Percentiles rank a stretch among this genome's conserved stretches.
Evolutionary conservation across 345 rosid genomes (phyloP).

Genomic region (Clausena lansium): DNA sequence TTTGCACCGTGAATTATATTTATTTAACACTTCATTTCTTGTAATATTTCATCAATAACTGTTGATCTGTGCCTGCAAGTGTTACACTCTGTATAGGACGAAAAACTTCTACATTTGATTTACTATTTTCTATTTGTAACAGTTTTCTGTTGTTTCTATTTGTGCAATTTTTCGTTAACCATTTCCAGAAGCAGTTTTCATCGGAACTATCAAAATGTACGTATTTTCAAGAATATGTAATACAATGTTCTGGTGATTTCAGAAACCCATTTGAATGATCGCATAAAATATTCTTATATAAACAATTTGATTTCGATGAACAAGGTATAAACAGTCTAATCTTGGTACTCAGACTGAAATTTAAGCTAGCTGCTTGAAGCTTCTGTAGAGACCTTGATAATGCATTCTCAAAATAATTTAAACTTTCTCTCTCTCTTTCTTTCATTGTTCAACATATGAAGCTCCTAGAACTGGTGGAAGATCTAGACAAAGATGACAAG

Average conservation of each 20-base stretch:
- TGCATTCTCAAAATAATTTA: background rate
- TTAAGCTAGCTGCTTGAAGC: background rate
- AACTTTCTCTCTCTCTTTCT: background rate
- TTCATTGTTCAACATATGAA: slow-evolving; percentile 18
- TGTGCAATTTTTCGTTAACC: background rate
- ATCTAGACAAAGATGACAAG: slow-evolving; percentile 35
- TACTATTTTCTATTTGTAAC: too few relatives aligned
- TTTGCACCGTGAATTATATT: too few relatives aligned
- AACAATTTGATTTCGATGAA: background rate
- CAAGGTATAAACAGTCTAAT: background rate
- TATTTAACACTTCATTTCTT: background rate
- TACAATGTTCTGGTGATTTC: background rate
- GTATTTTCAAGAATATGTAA: too few relatives aligned
- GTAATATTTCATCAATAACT: background rate
- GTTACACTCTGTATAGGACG: background rate
- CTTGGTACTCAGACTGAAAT: background rate
- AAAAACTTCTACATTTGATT: background rate
- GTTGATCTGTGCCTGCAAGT: background rate
- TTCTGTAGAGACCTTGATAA: too few relatives aligned
- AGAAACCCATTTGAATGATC: too few relatives aligned
- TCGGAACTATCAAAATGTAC: too few relatives aligned
- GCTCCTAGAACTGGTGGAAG: slow-evolving; percentile 33
- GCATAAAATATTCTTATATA: background rate
- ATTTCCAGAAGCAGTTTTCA: too few relatives aligned
- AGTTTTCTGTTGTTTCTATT: background rate